Evolutionary conservation across 208 protist genomes (phyloP), one percentile per base, ranked within the genome.

Genomic region (Willaertia magna): DNA sequence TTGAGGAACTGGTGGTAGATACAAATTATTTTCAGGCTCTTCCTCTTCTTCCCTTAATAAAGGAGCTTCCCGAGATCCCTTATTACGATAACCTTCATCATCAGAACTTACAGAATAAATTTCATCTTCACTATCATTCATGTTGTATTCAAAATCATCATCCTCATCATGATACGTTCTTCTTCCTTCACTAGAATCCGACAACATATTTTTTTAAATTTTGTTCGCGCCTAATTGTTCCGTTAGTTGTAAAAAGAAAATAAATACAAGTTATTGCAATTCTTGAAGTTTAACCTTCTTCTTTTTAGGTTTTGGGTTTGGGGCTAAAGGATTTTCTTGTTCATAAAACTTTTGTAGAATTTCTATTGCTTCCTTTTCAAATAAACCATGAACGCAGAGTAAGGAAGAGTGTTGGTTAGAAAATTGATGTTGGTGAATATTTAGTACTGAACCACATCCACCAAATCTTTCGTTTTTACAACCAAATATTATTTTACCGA

Each of bases 391-490:
- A 0, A 84, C 16, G 61, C 47, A 84, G 7, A 39, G 18, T n/a
- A n/a, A n/a, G n/a, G n/a, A n/a, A n/a, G n/a, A n/a, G n/a, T n/a
- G n/a, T 22, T 76, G 18, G 1, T 67, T 26, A n/a, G 26, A 34
- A n/a, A 14, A 34, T 9, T 1, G 1, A n/a, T 34, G 55, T 18
- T 67, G 3, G 78, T 97, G 93, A 47, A 97, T 74, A 26, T 87
- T 22, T 4, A 96, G 61, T 0, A 97, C 91, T 1, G 94, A 94
- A n/a, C 96, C 95, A 89, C 94, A 96, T 2, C 96, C 96, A 40
- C 96, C 96, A 91, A 98, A 98, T 34, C 95, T 92, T 26, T 94
- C 92, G 89, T 98, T 98, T 9, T 87, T 84, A 78, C 94, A 96
- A 40, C 95, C 96, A 89, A 93, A 98, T 87, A 94, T 94, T 7